Base-by-base conservation (phyloP, 2,329 filamentous ascomycete genomes). In the Proliferodiscus dingleyae region DNA sequence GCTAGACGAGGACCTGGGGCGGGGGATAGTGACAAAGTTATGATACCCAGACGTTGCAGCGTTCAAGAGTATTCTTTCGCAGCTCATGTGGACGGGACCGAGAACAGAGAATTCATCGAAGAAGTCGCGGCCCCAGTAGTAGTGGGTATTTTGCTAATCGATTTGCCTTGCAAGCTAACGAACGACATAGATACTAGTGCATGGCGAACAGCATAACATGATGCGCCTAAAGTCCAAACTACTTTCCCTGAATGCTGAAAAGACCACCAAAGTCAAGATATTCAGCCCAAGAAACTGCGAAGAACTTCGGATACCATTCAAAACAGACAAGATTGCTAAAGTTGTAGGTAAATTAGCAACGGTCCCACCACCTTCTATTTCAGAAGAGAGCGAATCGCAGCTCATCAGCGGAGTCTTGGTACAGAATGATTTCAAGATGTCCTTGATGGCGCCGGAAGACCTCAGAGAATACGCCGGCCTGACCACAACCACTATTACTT, bases 201-300 rank as follows among this genome's bases (percentile, higher is more conserved):
- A 98, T 57, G 93, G 93, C 45, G 93, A 98, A 64, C 89, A 93
- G 60, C 89, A 95, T 64, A 95, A 97, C 63, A 97, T 97, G 89
- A 95, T 93, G 77, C 83, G 93, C 43, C 73, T 98, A 22, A 95
- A 95, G 66, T 96, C 90, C 3, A 94, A 95, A 63, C 76, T 98
- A 1, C 79, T 97, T 3, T 91, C 89, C n/a, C 77, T 96, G 29
- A 96, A 96, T 61, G 83, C 85, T 22, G 81, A 83, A 53, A 91
- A 91, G 62, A 73, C 80, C 1, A 55, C 30, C 2, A 93, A 94
- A 56, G 84, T 89, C 55, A 96, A 97, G 64, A 88, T 98, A 9
- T 97, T 83, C 70, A 94, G 87, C 19, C 93, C 93, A 0, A 83
- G 87, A 43, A 98, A 98, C 64, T 95, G 90, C 65, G 91, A 97